Percentiles rank a stretch among this genome's conserved stretches.
phyloP scores from a whole-genome alignment of 441 rosid species.

The Brassica hybrid region DNA sequence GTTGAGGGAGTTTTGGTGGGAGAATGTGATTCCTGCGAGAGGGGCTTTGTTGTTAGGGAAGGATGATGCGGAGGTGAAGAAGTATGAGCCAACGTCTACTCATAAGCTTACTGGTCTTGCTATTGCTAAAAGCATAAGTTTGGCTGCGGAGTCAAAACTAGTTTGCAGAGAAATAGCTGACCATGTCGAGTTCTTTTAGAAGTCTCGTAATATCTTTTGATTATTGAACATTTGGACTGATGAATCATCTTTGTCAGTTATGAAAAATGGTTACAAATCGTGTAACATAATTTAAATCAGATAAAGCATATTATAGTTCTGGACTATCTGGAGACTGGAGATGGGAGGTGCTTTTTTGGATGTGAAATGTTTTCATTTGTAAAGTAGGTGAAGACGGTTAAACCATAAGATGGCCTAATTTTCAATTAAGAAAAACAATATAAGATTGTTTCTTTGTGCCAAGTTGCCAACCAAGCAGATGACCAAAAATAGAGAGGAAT shows the following conservation, averaged over 20 bases:
- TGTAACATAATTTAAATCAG: slow-evolving; percentile 6
- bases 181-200: slow-evolving; percentile 61
- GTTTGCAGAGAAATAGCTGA: slow-evolving; percentile 86
- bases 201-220: background rate
- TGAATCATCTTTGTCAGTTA: slow-evolving; percentile 3
- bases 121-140: slow-evolving; percentile 62
- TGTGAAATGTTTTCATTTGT: slow-evolving; percentile 3
- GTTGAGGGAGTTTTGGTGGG: slow-evolving; percentile 91
- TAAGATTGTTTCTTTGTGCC: background rate
- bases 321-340: background rate
- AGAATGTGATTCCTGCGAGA: slow-evolving; percentile 82
- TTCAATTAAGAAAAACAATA: background rate
- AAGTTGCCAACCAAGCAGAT: slow-evolving; percentile 14
- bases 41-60: slow-evolving; percentile 65
- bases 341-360: background rate
- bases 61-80: slow-evolving; percentile 53
- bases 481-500: slow-evolving; percentile 27
- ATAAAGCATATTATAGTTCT: background rate
- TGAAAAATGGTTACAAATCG: background rate
- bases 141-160: slow-evolving; percentile 70
- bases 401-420: background rate
- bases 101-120: slow-evolving; percentile 74
- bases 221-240: background rate
- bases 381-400: slow-evolving; percentile 25
- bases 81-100: slow-evolving; percentile 65